Base-by-base conservation (phyloP, 1,139 yeast genomes). In the Saccharomyces hybrid region DNA sequence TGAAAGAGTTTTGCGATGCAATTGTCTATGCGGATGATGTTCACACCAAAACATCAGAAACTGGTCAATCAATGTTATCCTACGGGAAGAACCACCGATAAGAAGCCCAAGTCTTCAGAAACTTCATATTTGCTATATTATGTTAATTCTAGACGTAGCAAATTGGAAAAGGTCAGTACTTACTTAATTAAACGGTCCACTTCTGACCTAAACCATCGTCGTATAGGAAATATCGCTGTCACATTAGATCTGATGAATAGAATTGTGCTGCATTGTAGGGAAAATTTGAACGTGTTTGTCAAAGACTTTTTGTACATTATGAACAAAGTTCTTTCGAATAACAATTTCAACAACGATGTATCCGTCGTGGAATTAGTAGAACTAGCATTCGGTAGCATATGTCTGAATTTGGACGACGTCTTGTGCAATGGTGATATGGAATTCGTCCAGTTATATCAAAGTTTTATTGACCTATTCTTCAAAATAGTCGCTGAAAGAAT, bases 1-100 rank as follows among this genome's bases (percentile, higher is more conserved):
- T 38, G 25, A 38, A 38, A 9, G 44, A 8, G 44, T 8, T 38
- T 38, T 38, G 31, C n/a, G 14, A 47, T 34, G 49, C 46, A 51
- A 47, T 55, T 55, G 60, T 53, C 53, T 19, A 58, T 60, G 60
- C 59, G 61, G 27, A 57, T 62, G 32, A 65, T 81, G 58, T 80
- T 82, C 63, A 77, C 76, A 51, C 88, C 96, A 5, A 91, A 91
- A 69, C 98, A 91, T 70, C 97, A 90, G 71, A 85, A 87, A 67
- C 78, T 91, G 65, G 88, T 93, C 47, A 79, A 87, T 54, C 96
- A 88, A 69, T 93, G 99, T 74, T 93, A 91, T 69, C 99, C 97
- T 2, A 81, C 95, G 1, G 97, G 98, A 1, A 79, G 88, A 58
- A 85, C 84, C 6, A 78, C 80, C 6, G 97, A 90, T 63, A 90